These are phyloP conservation scores for Aureobasidium lini DNA, from an alignment of 2,329 filamentous ascomycete species.

Conservation along the genomic window DNA sequence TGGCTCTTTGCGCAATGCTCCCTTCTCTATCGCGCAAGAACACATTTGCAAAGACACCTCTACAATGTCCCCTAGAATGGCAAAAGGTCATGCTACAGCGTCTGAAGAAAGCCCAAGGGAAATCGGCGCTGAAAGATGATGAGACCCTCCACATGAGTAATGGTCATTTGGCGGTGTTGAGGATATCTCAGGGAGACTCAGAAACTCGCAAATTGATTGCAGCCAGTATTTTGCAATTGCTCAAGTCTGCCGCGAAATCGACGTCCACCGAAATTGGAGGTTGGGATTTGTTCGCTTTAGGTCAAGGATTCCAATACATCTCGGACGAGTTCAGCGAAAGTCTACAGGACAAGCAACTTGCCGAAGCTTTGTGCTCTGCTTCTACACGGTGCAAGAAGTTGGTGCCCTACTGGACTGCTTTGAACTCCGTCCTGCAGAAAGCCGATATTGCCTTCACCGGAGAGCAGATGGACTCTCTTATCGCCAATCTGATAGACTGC, in stretches of 20 bases:
- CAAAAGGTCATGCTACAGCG: constrained; percentile 47
- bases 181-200: constrained; percentile 7
- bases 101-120: constrained; percentile 8
- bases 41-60: constrained; percentile 45
- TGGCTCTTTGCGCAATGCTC: constrained; percentile 60
- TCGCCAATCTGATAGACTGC: constrained; percentile 61
- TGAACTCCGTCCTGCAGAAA: constrained; percentile 3
- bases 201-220: constrained; percentile 8
- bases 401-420: constrained; percentile 11
- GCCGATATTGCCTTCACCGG: constrained; percentile 25
- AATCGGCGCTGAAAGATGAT: neutral
- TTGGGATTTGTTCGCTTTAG: constrained; percentile 13
- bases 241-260: constrained; percentile 3
- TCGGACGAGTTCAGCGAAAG: constrained; percentile 2
- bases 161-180: neutral
- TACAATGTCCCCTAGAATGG: constrained; percentile 46
- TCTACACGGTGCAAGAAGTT: constrained; percentile 11
- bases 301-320: constrained; percentile 14
- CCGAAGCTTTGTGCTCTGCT: constrained; percentile 4
- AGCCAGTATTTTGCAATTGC: neutral
- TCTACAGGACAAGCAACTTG: constrained; percentile 6
- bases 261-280: neutral
- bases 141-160: constrained; percentile 12
- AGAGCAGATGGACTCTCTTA: constrained; percentile 53
- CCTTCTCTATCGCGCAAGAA: constrained; percentile 48